Percentiles rank a stretch among this genome's conserved stretches.
Conservation (phyloP, 1,139 yeast genomes). For the Yamadazyma buinensis region DNA sequence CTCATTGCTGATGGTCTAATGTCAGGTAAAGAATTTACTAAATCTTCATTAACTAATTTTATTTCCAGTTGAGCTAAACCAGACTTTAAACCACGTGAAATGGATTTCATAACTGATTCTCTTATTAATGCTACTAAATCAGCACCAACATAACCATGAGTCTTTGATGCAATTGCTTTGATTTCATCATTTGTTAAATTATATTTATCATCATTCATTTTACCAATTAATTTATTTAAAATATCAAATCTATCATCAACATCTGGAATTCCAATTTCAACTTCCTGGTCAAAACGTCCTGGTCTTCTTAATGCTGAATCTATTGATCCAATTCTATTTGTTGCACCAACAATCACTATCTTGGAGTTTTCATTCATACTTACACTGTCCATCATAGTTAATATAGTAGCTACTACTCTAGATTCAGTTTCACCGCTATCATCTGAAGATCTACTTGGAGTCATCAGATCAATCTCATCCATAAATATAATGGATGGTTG, state of each 20-base stretch:
- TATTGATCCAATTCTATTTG: conserved; percentile 72
- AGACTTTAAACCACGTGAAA: conserved; percentile 50
- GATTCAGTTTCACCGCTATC: conserved; percentile 88
- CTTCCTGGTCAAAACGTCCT: conserved; percentile 87
- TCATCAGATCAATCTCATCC: conserved; percentile 91
- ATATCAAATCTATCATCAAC: conserved; percentile 63
- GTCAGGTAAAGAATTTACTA: conserved; percentile 66
- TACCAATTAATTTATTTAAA: conserved; percentile 54
- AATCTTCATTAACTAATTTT: conserved; percentile 44
- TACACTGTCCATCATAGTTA: conserved; percentile 89
- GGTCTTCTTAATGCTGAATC: conserved; percentile 55
- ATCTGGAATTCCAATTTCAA: conserved; percentile 77
- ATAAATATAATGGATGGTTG: conserved; percentile 86
- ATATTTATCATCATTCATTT: conserved; percentile 58
- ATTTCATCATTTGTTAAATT: conserved; percentile 52
- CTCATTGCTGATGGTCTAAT: conserved; percentile 96
- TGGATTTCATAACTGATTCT: conserved; percentile 84
- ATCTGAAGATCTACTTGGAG: conserved; percentile 76
- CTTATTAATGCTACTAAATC: conserved; percentile 84
- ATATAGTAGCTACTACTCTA: conserved; percentile 82
- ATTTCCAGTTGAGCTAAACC: conserved; percentile 21
- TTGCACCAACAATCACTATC: conserved; percentile 77
- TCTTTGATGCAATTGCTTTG: conserved; percentile 56
- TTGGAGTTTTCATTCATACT: conserved; percentile 71
- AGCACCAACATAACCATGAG: conserved; percentile 68